Base-by-base conservation (phyloP, 768 basidiomycete species). In the Paxillus involutus region DNA sequence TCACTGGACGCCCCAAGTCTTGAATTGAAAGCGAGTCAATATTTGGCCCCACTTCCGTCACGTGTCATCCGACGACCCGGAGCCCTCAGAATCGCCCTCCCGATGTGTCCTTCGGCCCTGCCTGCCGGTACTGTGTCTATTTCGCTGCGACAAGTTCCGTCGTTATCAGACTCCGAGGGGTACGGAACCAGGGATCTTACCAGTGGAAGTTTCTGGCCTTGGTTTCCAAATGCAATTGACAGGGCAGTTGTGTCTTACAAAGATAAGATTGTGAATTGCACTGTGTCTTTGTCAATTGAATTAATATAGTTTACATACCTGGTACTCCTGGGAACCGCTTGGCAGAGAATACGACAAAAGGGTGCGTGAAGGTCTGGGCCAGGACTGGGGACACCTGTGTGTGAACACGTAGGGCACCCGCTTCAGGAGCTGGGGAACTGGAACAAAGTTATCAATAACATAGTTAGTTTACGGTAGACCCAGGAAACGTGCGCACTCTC, bases 291-390 rank as follows among this genome's bases (percentile, higher is more conserved):
- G 45, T 47, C 29, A 8, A 59, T 51, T 60, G 55, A 8, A 59
- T 51, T 60, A 53, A 59, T 36, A 10, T 55, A 55, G 56, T 16
- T 52, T 67, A 66, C 70, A 67, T 59, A 91, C 91, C 90, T 73
- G 92, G 89, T 41, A 98, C 94, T 47, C 94, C 94, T 46, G 92
- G 93, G 75, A 96, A 98, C 46, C 89, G 84, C 75, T 98, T 98
- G 35, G 94, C 94, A 2, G 92, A 93, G 71, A 77, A 94, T 0
- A 98, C 94, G 11, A 83, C 81, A 65, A 97, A 96, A 26, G 85
- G 79, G 26, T 91, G 85, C 40, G 91, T 89, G 69, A 88, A 91
- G 2, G 85, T 82, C 66, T 93, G 86, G 8, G 94, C 91, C 21
- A 95, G 80, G 6, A 97, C 84, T 10, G 88, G 86, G 17, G 88